These are phyloP conservation scores for Termitomyces eurrhizus DNA, from an alignment of 768 basidiomycete genomes.

Conservation along the genomic window DNA sequence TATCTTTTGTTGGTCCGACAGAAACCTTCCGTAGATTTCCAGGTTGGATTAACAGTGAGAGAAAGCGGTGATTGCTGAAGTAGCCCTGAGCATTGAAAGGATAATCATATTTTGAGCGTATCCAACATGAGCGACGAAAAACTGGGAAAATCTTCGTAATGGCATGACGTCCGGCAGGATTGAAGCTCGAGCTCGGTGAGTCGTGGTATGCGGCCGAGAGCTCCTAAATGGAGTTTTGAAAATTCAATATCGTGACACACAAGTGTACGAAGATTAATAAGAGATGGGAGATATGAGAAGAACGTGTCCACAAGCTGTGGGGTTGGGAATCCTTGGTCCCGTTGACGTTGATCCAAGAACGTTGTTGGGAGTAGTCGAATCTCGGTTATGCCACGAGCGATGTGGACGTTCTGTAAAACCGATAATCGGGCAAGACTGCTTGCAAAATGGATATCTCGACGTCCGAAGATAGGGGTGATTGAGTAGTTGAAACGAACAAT, in stretches of 20 bases:
- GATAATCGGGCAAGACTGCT: conserved; percentile 9
- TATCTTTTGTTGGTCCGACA: conserved; percentile 12
- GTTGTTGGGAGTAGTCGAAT: conserved; percentile 14
- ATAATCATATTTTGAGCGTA: conserved; percentile 11
- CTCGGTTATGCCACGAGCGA: conserved; percentile 14
- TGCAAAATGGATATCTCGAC: conserved; percentile 8
- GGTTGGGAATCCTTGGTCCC: neutral
- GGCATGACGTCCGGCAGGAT: conserved; percentile 14
- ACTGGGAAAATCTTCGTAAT: conserved; percentile 9
- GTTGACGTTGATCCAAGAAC: neutral
- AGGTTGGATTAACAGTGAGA: conserved; percentile 12
- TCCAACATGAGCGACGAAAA: conserved; percentile 11
- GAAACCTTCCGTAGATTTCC: conserved; percentile 9
- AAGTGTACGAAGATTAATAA: conserved; percentile 13
- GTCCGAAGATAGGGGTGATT: neutral
- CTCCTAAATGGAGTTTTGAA: conserved; percentile 3
- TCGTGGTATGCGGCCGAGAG: conserved; percentile 11
- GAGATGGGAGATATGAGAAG: conserved; percentile 13
- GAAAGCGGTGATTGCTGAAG: conserved; percentile 10
- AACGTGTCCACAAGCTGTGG: conserved; percentile 9
- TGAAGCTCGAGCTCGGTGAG: conserved; percentile 17
- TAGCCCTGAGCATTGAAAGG: conserved; percentile 10
- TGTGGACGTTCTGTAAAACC: conserved; percentile 7
- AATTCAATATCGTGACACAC: conserved; percentile 17
- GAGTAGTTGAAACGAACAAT: conserved; percentile 10